These are phyloP conservation scores for Ogataea populi-albae DNA, from an alignment of 805 yeast genomes.

Conservation along the genomic window DNA sequence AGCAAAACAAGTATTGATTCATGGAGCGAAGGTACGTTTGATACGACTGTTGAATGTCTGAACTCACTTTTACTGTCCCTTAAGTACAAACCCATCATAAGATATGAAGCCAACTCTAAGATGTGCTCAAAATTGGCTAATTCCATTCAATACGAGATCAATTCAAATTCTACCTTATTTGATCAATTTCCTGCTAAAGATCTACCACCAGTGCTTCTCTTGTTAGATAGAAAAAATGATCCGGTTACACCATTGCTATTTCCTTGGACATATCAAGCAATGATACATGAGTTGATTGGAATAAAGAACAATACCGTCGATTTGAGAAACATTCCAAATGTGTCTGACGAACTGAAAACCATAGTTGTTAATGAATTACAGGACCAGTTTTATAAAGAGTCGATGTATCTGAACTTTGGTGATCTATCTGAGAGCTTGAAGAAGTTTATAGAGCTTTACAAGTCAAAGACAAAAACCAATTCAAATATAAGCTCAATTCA, in stretches of 20 bases:
- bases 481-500: conserved; percentile 72
- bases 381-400: conserved; percentile 73
- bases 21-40: conserved; percentile 48
- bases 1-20: conserved; percentile 31
- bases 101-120: conserved; percentile 69
- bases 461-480: conserved; percentile 71
- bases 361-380: conserved; percentile 65
- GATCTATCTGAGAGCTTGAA: conserved; percentile 88
- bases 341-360: conserved; percentile 56
- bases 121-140: conserved; percentile 66
- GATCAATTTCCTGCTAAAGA: conserved; percentile 61
- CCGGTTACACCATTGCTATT: conserved; percentile 89
- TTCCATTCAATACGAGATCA: conserved; percentile 57
- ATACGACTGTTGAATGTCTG: conserved; percentile 40
- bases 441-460: conserved; percentile 78
- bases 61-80: conserved; percentile 64
- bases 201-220: conserved; percentile 66
- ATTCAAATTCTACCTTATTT: conserved; percentile 58
- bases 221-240: conserved; percentile 83
- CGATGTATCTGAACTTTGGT: conserved; percentile 90
- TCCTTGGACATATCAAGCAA: conserved; percentile 98
- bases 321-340: conserved; percentile 52
- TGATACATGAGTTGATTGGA: conserved; percentile 91
- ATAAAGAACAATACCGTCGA: conserved; percentile 79
- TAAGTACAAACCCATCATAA: conserved; percentile 72